Base-by-base conservation (phyloP, 441 rosid genomes). In the Pelargonium fulgidum region DNA sequence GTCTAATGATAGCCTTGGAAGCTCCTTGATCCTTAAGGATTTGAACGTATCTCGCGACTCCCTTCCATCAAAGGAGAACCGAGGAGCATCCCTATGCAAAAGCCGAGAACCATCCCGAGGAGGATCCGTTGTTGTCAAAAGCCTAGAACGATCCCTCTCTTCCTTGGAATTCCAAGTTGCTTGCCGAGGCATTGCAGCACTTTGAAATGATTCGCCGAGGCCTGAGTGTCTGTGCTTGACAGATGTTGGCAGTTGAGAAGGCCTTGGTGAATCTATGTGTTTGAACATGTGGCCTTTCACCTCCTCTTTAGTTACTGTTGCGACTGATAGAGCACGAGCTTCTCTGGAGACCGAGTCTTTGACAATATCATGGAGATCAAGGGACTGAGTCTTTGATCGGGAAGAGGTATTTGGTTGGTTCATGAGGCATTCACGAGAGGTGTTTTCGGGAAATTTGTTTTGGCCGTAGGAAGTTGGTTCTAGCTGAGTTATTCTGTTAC, bases 1-100 rank as follows among this genome's bases (percentile, higher is more conserved):
- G 83, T 92, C 98, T 73, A 95, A 70, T 24, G 99, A 92, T 71
- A 92, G 80, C 82, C 99, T 87, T 0, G 96, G 99, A 16, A 84
- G 82, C 78, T 90, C 98, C 72, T 85, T 90, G 69, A 88, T 75
- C 90, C 88, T 89, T 12, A 79, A 19, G 5, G 94, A 76, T 76
- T 85, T 89, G 62, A 69, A 65, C 24, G 81, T 66, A 56, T 86
- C 85, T 65, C 87, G 72, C 16, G 86, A 74, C 69, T 85, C 91
- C 72, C 87, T 81, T 76, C 90, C 98, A 71, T 95, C 99, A 69
- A 82, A 92, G 75, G 99, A 95, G 82, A 86, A 83, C 65, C 98
- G 85, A 42, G 86, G 90, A 69, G 87, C 78, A 71, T 90, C 97
- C 77, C 64, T 47, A 9, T 10, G 11, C 47, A 70, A 69, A 29